Evolutionary conservation across 1,284 basidiomycete species (phyloP).

Genomic region (Coriolopsis trogii): DNA sequence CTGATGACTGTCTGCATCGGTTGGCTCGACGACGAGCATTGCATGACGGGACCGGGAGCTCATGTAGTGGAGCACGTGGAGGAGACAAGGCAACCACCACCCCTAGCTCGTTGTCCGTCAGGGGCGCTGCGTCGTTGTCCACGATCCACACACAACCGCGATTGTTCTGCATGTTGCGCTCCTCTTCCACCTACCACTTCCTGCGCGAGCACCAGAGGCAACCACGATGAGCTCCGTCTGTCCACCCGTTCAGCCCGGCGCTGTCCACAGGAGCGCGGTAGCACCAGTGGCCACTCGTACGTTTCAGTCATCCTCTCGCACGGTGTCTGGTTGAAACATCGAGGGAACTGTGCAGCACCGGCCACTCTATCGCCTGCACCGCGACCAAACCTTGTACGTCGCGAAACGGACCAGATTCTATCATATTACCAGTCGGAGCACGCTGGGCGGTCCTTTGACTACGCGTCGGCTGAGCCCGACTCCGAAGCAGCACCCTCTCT

Average conservation of each 20-base stretch:
- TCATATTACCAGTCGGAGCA: slow-evolving; percentile 39
- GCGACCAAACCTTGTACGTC: slow-evolving; percentile 30
- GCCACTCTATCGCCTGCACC: slow-evolving; percentile 22
- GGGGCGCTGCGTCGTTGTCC: not conserved
- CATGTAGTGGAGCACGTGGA: slow-evolving; percentile 5
- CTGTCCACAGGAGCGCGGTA: not conserved
- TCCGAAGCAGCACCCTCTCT: slow-evolving; percentile 7
- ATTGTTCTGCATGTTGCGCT: not conserved
- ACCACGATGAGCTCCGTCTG: slow-evolving; percentile 19
- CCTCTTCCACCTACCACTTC: not conserved
- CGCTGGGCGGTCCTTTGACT: slow-evolving; percentile 30
- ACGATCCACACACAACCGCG: not conserved
- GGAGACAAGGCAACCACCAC: not conserved
- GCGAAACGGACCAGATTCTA: slow-evolving; percentile 37
- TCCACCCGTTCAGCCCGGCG: slow-evolving; percentile 9
- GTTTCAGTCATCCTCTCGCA: slow-evolving; percentile 1
- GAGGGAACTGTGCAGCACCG: not conserved
- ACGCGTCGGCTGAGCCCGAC: slow-evolving; percentile 24
- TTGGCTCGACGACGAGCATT: not conserved
- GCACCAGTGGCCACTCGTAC: slow-evolving; percentile 8
- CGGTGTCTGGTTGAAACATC: not conserved
- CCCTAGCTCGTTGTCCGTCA: too few species aligned
- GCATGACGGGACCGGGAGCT: not conserved
- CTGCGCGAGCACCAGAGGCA: not conserved
- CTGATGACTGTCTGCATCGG: too few species aligned